Evolutionary conservation across 176 grass and related monocot species (phyloP).

Genomic region (Triticum aestivum): IWGSC_CS_RefSeq_v2.1 NC_057814.1:630648025-630648524

Average conservation of each 20-base stretch:
- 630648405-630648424: conserved; percentile 58
- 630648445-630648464: conserved; percentile 17
- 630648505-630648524: background rate
- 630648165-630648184: conserved; percentile 51
- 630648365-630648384: background rate
- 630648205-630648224: conserved; percentile 27
- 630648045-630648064: too few species aligned
- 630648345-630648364: background rate
- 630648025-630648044: background rate
- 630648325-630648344: conserved; percentile 44
- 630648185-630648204: conserved; percentile 34
- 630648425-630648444: conserved; percentile 29
- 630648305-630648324: conserved; percentile 37
- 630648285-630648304: conserved; percentile 42
- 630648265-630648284: background rate
- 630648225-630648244: conserved; percentile 18
- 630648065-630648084: too few species aligned
- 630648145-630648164: conserved; percentile 25
- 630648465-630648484: conserved; percentile 26
- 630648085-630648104: conserved; percentile 36
- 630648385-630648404: conserved; percentile 53
- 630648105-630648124: conserved; percentile 59
- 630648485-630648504: conserved; percentile 13
- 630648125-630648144: conserved; percentile 25
- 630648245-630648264: background rate